A percentile compares a stretch with the other conserved stretches of the same genome.
Evolutionary conservation across 2,329 filamentous ascomycete genomes (phyloP).

Genomic region (Aspergillus melleus): DNA sequence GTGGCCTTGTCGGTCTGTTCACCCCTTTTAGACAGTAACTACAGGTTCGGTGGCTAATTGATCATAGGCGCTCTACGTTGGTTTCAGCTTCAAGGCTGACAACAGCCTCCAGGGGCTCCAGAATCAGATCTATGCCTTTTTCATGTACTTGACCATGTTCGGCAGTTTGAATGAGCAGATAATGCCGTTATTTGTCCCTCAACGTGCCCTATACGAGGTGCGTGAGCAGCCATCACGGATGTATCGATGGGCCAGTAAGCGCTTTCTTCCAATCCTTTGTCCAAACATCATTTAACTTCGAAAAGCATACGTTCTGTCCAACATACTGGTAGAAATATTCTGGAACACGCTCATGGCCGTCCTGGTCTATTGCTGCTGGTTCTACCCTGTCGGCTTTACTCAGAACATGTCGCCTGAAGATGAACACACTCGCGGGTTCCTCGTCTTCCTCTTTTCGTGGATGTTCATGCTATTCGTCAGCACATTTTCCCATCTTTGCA

Average conservation of each 20-base stretch:
- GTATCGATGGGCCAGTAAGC: not conserved
- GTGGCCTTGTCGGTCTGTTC: slow-evolving; percentile 66
- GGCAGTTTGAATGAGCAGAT: slow-evolving; percentile 57
- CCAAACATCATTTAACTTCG: slow-evolving; percentile 69
- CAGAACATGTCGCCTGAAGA: slow-evolving; percentile 41
- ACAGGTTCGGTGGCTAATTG: not conserved
- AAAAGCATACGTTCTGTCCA: slow-evolving; percentile 69
- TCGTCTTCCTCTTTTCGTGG: slow-evolving; percentile 65
- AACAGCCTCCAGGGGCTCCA: slow-evolving; percentile 78
- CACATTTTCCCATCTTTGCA: slow-evolving; percentile 72
- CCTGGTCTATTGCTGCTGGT: slow-evolving; percentile 65
- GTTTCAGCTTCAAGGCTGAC: slow-evolving; percentile 59
- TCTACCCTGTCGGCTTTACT: slow-evolving; percentile 61
- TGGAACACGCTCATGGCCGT: slow-evolving; percentile 64
- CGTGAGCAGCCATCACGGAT: slow-evolving; percentile 56
- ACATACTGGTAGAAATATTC: slow-evolving; percentile 70
- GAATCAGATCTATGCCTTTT: slow-evolving; percentile 89
- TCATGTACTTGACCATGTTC: slow-evolving; percentile 82
- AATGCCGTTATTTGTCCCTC: slow-evolving; percentile 60
- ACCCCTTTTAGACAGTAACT: slow-evolving; percentile 63
- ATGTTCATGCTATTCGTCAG: slow-evolving; percentile 70
- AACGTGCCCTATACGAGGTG: slow-evolving; percentile 60
- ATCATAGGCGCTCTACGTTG: not conserved
- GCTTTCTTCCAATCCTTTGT: not conserved
- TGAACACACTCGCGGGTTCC: slow-evolving; percentile 56